phyloP scores from a whole-genome alignment of 495 filamentous ascomycete species.

The Talaromyces trachyspermus region DNA sequence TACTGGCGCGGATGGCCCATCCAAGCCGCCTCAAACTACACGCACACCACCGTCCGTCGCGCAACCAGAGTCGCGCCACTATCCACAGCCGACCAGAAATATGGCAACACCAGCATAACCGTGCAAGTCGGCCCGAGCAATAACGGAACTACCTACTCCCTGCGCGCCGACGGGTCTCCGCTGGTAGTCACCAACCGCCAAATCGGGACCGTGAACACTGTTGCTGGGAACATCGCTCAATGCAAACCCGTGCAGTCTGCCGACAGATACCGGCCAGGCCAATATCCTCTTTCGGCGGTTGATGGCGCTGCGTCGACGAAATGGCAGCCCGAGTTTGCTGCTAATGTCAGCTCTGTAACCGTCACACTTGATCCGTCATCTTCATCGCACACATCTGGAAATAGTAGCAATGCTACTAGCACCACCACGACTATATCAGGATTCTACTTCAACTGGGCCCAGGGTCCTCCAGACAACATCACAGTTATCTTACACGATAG shows the following conservation, averaged over 20 bases:
- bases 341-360: conserved; percentile 38
- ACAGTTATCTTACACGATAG: conserved; percentile 49
- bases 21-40: conserved; percentile 53
- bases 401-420: conserved; percentile 33
- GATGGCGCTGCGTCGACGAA: conserved; percentile 64
- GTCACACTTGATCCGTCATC: conserved; percentile 22
- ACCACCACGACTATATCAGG: conserved; percentile 36
- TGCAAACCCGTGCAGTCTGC: conserved; percentile 49
- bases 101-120: conserved; percentile 42
- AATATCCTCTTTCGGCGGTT: conserved; percentile 64
- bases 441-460: conserved; percentile 62
- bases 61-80: conserved; percentile 23
- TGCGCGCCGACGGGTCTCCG: conserved; percentile 38
- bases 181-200: conserved; percentile 55
- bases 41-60: conserved; percentile 56
- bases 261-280: conserved; percentile 50
- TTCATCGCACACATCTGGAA: not conserved
- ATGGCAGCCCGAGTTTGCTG: conserved; percentile 58
- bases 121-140: conserved; percentile 37
- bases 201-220: conserved; percentile 36
- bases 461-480: conserved; percentile 49
- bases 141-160: conserved; percentile 34
- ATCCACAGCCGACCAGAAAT: conserved; percentile 37
- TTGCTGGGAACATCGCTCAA: conserved; percentile 58
- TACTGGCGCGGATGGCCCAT: conserved; percentile 65